Evolutionary conservation across 257 asterid genomes (phyloP).

Genomic region (Salvia hispanica): DNA sequence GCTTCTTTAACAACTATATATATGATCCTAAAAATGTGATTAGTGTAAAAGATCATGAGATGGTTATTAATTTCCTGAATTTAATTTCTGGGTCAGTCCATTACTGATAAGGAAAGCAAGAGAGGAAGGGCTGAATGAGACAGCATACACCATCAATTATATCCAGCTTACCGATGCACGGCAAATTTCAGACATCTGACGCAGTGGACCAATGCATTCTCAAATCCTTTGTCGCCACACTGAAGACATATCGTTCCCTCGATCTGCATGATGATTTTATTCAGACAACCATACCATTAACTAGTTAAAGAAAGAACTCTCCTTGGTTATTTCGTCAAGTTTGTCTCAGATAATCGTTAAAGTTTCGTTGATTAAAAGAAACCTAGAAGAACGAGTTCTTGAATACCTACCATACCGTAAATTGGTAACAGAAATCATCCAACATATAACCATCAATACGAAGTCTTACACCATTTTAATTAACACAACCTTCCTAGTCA

Average conservation of each 20-base stretch:
- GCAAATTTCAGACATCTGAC: constrained; percentile 52
- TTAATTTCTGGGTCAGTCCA: no score
- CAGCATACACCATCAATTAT: neutral
- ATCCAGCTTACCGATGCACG: constrained; percentile 61
- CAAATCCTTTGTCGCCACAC: constrained; percentile 64
- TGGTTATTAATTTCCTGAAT: no score
- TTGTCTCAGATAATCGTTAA: no score
- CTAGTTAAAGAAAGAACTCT: no score
- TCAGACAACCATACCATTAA: neutral
- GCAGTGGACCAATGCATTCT: constrained; percentile 60
- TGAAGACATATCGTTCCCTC: constrained; percentile 52
- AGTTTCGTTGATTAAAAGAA: neutral
- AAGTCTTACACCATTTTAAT: neutral
- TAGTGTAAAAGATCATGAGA: no score
- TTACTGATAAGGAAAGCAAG: no score
- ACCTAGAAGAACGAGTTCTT: neutral
- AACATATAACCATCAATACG: constrained; percentile 8
- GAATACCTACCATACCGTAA: neutral
- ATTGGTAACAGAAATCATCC: neutral
- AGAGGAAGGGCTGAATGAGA: neutral
- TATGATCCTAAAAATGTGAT: no score
- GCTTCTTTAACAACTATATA: no score
- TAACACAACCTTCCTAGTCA: neutral
- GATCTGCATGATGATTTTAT: constrained; percentile 40
- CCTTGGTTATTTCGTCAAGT: no score